Percentiles rank a stretch among this genome's conserved stretches.
phyloP scores from a whole-genome alignment of 1,284 basidiomycete species.

The Ceratobasidium sp. region DNA sequence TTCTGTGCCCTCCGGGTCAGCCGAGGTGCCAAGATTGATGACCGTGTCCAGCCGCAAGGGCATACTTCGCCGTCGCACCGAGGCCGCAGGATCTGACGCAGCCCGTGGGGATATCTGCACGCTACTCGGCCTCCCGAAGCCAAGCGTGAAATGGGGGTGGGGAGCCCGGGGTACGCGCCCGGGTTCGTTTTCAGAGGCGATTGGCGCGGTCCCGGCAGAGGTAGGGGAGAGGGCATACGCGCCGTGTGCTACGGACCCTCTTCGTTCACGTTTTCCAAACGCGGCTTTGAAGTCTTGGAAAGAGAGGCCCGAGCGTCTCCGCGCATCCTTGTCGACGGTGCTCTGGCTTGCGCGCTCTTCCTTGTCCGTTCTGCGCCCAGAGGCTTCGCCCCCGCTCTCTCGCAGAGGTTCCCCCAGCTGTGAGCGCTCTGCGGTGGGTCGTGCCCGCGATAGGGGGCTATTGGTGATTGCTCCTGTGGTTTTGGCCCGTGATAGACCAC shows the following conservation, averaged over 20 bases:
- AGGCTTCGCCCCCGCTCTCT: slow-evolving; percentile 22
- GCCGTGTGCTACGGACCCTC: slow-evolving; percentile 15
- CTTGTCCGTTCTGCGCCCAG: not conserved
- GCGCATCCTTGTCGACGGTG: slow-evolving; percentile 26
- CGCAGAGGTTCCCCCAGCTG: not conserved
- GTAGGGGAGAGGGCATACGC: slow-evolving; percentile 12
- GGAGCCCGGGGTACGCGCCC: slow-evolving; percentile 2
- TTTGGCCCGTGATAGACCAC: not conserved
- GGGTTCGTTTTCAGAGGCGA: not conserved
- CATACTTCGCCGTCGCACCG: slow-evolving; percentile 11
- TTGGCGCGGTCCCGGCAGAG: not conserved
- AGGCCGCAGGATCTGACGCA: slow-evolving; percentile 17
- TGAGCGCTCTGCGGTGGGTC: not conserved
- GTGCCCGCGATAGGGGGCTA: not conserved
- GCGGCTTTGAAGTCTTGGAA: slow-evolving; percentile 43
- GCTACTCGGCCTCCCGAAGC: slow-evolving; percentile 23
- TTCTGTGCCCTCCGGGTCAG: slow-evolving; percentile 10
- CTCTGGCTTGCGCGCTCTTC: slow-evolving; percentile 16
- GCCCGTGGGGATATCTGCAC: slow-evolving; percentile 18
- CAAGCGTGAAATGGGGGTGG: slow-evolving; percentile 8
- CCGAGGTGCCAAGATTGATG: not conserved
- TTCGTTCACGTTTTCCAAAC: slow-evolving; percentile 39
- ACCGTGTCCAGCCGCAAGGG: slow-evolving; percentile 27
- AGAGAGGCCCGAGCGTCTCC: slow-evolving; percentile 27
- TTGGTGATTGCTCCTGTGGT: not conserved